Evolutionary conservation across 495 filamentous ascomycete species (phyloP).

Genomic region (Patellaria atrata): DNA sequence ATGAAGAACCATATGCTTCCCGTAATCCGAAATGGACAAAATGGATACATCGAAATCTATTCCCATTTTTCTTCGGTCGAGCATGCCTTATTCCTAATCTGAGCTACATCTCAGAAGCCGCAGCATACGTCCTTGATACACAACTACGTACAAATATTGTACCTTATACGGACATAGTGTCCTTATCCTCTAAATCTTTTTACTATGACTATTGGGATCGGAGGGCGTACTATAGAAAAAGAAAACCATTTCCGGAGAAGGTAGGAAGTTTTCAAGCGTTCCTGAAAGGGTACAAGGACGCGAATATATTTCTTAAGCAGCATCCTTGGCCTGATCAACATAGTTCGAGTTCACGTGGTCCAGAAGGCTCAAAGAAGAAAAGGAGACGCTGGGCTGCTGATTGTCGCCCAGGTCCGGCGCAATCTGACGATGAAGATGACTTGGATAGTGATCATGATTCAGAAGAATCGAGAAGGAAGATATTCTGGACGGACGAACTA

Average conservation of each 20-base stretch:
- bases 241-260: conserved; percentile 80
- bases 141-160: conserved; percentile 84
- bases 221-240: conserved; percentile 70
- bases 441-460: conserved; percentile 35
- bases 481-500: conserved; percentile 76
- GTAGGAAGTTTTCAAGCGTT: conserved; percentile 96
- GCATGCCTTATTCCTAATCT: conserved; percentile 96
- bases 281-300: conserved; percentile 90
- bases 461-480: conserved; percentile 36
- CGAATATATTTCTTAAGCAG: conserved; percentile 85
- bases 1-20: conserved; percentile 83
- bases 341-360: conserved; percentile 58
- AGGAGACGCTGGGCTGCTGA: conserved; percentile 69
- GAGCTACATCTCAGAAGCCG: conserved; percentile 97
- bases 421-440: conserved; percentile 59
- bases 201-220: conserved; percentile 97
- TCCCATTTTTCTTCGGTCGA: conserved; percentile 92
- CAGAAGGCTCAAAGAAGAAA: conserved; percentile 48
- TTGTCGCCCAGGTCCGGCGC: conserved; percentile 58
- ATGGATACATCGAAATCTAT: conserved; percentile 43
- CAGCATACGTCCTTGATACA: conserved; percentile 85
- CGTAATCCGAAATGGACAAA: conserved; percentile 33
- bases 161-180: conserved; percentile 90
- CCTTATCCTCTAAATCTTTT: conserved; percentile 90
- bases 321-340: conserved; percentile 97